These are phyloP conservation scores for Phytophthora foliorum DNA, from an alignment of 352 stramenopile species.

Conservation along the genomic window DNA sequence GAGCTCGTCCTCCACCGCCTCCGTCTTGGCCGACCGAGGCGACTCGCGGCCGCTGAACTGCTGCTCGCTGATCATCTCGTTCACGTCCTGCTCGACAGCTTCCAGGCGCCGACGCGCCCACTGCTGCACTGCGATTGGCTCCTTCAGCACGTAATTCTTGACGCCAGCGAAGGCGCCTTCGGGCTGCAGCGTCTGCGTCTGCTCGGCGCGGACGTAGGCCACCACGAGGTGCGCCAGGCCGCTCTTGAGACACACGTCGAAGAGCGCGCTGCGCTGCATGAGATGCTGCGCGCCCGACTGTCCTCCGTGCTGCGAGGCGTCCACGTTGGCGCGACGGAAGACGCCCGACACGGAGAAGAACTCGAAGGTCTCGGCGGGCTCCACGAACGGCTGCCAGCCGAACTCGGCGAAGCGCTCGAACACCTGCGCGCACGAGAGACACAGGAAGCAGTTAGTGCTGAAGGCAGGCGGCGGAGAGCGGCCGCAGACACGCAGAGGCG, in stretches of 20 bases:
- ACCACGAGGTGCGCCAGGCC: conserved; percentile 80
- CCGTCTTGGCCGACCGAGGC: conserved; percentile 38
- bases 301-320: conserved; percentile 56
- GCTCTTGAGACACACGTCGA: conserved; percentile 78
- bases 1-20: conserved; percentile 53
- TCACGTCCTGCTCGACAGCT: conserved; percentile 58
- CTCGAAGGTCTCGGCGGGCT: conserved; percentile 87
- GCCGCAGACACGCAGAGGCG: neutral
- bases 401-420: conserved; percentile 84
- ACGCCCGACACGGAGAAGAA: conserved; percentile 85
- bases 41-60: conserved; percentile 50
- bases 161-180: conserved; percentile 38
- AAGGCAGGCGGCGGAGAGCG: neutral
- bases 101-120: conserved; percentile 74
- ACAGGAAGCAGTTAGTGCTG: conserved; percentile 1
- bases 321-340: conserved; percentile 72
- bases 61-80: conserved; percentile 61
- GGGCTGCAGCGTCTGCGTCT: conserved; percentile 26
- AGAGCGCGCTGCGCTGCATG: conserved; percentile 78
- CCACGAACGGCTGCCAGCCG: conserved; percentile 82
- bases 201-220: conserved; percentile 69
- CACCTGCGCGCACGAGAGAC: conserved; percentile 45
- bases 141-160: conserved; percentile 78
- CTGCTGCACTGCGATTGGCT: conserved; percentile 85
- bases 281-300: conserved; percentile 44